These are phyloP conservation scores for Pythium biforme DNA, from an alignment of 352 stramenopile species.

Conservation along the genomic window DNA sequence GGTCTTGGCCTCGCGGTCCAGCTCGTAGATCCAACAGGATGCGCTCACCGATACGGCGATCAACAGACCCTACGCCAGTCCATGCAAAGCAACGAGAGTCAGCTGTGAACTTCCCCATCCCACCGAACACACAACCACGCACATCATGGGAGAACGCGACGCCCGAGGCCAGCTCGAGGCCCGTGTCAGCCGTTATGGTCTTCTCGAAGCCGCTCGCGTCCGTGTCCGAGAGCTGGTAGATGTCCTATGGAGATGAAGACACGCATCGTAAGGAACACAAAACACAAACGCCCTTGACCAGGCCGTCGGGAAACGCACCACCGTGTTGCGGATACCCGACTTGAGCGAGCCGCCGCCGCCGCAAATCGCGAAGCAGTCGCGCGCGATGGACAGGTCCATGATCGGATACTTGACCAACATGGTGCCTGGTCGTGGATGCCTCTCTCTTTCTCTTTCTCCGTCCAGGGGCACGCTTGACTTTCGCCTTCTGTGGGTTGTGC, in stretches of 20 bases:
- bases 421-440: constrained; percentile 3
- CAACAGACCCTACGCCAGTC: constrained; percentile 36
- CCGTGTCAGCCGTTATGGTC: constrained; percentile 69
- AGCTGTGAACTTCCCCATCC: neutral
- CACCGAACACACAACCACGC: neutral
- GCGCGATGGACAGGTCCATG: constrained; percentile 77
- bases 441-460: constrained; percentile 3
- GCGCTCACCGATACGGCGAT: constrained; percentile 76
- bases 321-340: constrained; percentile 85
- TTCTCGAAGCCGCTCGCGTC: constrained; percentile 68
- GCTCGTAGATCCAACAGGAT: constrained; percentile 72
- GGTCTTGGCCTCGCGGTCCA: constrained; percentile 54
- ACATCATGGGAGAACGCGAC: constrained; percentile 77
- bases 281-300: too few relatives aligned
- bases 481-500: neutral
- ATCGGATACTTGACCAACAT: constrained; percentile 88
- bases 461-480: too few relatives aligned
- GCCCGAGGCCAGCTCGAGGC: constrained; percentile 65
- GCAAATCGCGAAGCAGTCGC: constrained; percentile 75
- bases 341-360: constrained; percentile 79
- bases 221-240: constrained; percentile 66
- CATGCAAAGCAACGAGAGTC: neutral
- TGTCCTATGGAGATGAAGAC: constrained; percentile 38
- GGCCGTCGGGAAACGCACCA: constrained; percentile 37
- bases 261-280: too few relatives aligned